Percentiles rank a stretch among this genome's conserved stretches.
These are phyloP conservation scores for Gastrodia elata DNA, from an alignment of 106 monocot genomes.

Conservation along the genomic window DNA sequence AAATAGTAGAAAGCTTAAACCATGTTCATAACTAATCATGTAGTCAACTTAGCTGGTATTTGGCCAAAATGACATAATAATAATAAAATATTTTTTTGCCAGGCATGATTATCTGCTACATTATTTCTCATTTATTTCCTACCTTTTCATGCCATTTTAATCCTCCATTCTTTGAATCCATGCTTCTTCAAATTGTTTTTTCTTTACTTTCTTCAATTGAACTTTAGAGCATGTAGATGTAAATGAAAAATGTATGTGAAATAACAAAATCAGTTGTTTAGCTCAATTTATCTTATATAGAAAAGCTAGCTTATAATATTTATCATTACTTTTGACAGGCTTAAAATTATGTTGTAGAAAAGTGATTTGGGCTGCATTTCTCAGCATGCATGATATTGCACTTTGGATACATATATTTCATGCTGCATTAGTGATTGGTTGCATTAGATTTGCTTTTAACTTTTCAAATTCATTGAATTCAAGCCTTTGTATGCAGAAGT, in stretches of 20 bases:
- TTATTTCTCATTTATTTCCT: not conserved
- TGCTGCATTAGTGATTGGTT: not conserved
- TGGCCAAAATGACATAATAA: not conserved
- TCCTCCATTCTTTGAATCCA: not conserved
- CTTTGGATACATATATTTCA: not conserved
- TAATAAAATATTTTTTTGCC: not conserved
- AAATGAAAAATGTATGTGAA: not conserved
- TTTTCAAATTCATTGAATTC: not conserved
- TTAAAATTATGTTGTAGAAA: not conserved
- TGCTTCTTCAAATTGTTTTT: not conserved
- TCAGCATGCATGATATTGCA: not conserved
- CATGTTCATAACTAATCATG: not conserved
- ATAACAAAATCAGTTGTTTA: not conserved
- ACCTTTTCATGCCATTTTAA: too few species aligned
- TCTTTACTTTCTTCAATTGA: not conserved
- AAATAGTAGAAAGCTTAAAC: too few species aligned
- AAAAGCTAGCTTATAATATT: not conserved
- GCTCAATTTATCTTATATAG: not conserved
- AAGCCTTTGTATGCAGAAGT: not conserved
- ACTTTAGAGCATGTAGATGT: not conserved
- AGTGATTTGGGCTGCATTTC: not conserved
- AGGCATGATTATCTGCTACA: not conserved
- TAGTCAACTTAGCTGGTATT: not conserved
- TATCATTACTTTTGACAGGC: not conserved
- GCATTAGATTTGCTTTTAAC: not conserved